Percentiles rank a stretch among this genome's conserved stretches.
Conservation (phyloP, 2,329 filamentous ascomycete genomes). For the Phialophora chinensis region DNA sequence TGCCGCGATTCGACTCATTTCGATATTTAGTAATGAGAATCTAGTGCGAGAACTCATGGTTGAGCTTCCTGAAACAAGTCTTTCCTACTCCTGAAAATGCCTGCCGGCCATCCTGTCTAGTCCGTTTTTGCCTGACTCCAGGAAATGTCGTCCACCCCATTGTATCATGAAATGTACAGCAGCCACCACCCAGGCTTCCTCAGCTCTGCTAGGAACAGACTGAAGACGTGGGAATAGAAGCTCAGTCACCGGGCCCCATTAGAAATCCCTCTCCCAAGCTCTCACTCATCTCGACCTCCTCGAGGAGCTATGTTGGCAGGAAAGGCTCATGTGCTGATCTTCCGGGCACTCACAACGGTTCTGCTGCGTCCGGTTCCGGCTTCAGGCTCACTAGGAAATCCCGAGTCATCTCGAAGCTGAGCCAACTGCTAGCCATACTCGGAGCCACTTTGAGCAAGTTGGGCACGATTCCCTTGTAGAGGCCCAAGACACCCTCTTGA, state of each 20-base stretch:
- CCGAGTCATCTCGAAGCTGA: slow-evolving; percentile 92
- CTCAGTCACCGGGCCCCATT: background rate
- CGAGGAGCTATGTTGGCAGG: background rate
- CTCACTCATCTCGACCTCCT: background rate
- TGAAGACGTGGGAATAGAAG: background rate
- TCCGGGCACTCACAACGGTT: slow-evolving; percentile 30
- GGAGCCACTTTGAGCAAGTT: slow-evolving; percentile 97
- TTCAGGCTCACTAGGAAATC: slow-evolving; percentile 71
- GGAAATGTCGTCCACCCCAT: slow-evolving; percentile 24
- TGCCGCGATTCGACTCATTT: background rate
- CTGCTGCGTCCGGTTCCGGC: slow-evolving; percentile 30
- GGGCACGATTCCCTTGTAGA: slow-evolving; percentile 96
- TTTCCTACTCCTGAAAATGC: slow-evolving; percentile 27
- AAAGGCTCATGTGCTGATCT: background rate
- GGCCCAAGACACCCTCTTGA: slow-evolving; percentile 80
- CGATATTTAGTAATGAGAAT: slow-evolving; percentile 2
- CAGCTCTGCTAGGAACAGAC: slow-evolving; percentile 9
- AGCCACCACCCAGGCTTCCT: slow-evolving; percentile 6
- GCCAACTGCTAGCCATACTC: slow-evolving; percentile 98
- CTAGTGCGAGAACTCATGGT: slow-evolving; percentile 12
- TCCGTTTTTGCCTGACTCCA: slow-evolving; percentile 18
- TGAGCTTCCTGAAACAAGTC: slow-evolving; percentile 6
- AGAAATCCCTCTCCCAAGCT: background rate
- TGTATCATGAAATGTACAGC: slow-evolving; percentile 27
- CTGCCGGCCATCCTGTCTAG: slow-evolving; percentile 24